Base-by-base conservation (phyloP, 495 filamentous ascomycete species). In the Aspergillus sclerotioniger region DNA sequence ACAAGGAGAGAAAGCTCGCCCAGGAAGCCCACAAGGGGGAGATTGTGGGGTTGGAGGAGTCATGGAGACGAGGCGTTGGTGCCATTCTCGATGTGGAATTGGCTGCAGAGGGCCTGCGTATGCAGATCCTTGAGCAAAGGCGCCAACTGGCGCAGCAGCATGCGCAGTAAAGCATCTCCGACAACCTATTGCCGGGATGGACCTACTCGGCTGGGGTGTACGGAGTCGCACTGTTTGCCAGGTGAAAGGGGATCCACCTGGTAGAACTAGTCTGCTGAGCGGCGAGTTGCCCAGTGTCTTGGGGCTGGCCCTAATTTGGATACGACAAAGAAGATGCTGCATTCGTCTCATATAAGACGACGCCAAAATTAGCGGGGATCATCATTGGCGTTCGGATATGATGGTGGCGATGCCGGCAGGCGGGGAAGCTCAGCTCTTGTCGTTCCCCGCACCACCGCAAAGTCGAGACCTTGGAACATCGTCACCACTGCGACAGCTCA, bases 41-140 rank as follows among this genome's bases (percentile, higher is more conserved):
- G 77, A 64, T 96, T 56, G 68, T 63, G 44, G 80, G 78, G 6
- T 69, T 95, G 43, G 89, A 93, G 65, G 85, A 88, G 58, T 80
- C 79, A 17, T 96, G 89, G 91, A 80, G 77, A 70, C 74, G 71
- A n/a, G 87, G 87, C 12, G 80, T 92, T 21, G 86, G 84, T n/a
- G 73, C 82, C 53, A 82, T 87, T 43, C 60, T 94, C 35, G 89
- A 92, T 73, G 87, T 88, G 13, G 88, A 93, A 75, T 73, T 88
- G 60, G 90, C 88, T 3, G 82, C 84, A 15, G 89, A 96, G 76
- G 76, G 71, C 53, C 56, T 92, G 64, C 80, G 87, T 65, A 73
- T 73, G 74, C 82, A 88, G 70, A 82, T 84, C 61, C 60, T 90
- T 70, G 79, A 82, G 54, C 76, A 76, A 61, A 75, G 80, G 62